phyloP scores from a whole-genome alignment of 208 protist genomes.

The Trypanosoma grayi region DNA sequence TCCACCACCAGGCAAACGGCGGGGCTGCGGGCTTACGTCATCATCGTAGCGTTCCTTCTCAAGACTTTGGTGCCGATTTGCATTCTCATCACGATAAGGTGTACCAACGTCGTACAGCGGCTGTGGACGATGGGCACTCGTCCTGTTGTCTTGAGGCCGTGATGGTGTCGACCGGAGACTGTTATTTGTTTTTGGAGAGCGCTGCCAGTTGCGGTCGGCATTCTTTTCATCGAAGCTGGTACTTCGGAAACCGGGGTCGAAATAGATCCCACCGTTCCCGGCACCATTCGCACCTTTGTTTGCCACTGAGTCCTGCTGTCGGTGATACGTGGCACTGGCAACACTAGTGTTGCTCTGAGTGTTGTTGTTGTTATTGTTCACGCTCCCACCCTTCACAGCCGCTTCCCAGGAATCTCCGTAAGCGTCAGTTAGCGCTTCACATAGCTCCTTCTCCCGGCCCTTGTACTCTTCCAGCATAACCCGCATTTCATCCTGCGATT shows the following conservation, averaged over 20 bases:
- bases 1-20: not conserved
- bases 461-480: slow-evolving; percentile 56
- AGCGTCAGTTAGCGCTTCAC: slow-evolving; percentile 45
- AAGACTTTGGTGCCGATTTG: not conserved
- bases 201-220: not conserved
- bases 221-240: not conserved
- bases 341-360: not conserved
- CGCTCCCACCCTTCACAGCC: slow-evolving; percentile 22
- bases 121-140: not conserved
- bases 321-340: not conserved
- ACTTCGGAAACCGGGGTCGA: not conserved
- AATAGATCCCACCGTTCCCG: not conserved
- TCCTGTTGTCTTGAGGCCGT: not conserved
- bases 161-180: slow-evolving; percentile 5
- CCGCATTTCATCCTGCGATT: slow-evolving; percentile 37
- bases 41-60: slow-evolving; percentile 16
- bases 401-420: slow-evolving; percentile 66
- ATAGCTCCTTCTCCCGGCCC: slow-evolving; percentile 67
- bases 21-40: slow-evolving; percentile 9
- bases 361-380: slow-evolving; percentile 4
- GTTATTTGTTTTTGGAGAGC: not conserved
- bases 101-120: not conserved
- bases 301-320: not conserved
- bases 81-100: not conserved
- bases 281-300: not conserved